Base-by-base conservation (phyloP, 495 filamentous ascomycete species). In the Pyrenula aspistea region DNA sequence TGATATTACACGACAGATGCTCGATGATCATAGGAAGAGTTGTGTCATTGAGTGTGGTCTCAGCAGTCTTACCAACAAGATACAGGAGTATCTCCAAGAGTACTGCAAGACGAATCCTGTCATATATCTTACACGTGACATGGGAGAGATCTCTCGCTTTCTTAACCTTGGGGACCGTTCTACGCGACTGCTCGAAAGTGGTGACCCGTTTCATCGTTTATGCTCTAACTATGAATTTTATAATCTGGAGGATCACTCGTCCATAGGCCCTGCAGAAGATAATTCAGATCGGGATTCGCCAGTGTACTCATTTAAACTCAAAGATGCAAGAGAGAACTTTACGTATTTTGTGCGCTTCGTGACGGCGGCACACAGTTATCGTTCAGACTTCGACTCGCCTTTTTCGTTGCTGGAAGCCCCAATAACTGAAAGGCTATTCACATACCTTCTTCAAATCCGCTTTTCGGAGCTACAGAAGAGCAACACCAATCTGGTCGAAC, bases 161-260 rank as follows among this genome's bases (percentile, higher is more conserved):
- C 67, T 90, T n/a, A 76, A 83, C 10, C 65, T 83, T 15, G 73
- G 76, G 22, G 78, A 87, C 36, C 76, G 75, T 57, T 70, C 82
- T 54, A 66, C 71, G 65, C 58, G 70, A 60, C 62, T 82, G 59
- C 61, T 85, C 59, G 68, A 75, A 67, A 63, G 78, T 64, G 62
- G 73, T 63, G 68, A 84, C 63, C 70, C 79, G 22, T 66, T 71
- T 53, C 77, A 86, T 65, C 73, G 84, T 54, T 72, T 71, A 15
- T 90, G 86, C 67, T 87, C 87, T 8, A 91, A 90, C 63, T 80
- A 86, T 42, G 87, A 91, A 64, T 91, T 84, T 62, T 91, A 84
- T 71, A 93, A 93, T 60, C 65, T 89, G 48, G 81, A 81, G 71
- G 53, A 66, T 58, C 20, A 67, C 58, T 48, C 53, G 2, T 70